Percentiles rank a stretch among this genome's conserved stretches.
Evolutionary conservation across 2,329 filamentous ascomycete genomes (phyloP).

Genomic region (Raffaelea albimanens): DNA sequence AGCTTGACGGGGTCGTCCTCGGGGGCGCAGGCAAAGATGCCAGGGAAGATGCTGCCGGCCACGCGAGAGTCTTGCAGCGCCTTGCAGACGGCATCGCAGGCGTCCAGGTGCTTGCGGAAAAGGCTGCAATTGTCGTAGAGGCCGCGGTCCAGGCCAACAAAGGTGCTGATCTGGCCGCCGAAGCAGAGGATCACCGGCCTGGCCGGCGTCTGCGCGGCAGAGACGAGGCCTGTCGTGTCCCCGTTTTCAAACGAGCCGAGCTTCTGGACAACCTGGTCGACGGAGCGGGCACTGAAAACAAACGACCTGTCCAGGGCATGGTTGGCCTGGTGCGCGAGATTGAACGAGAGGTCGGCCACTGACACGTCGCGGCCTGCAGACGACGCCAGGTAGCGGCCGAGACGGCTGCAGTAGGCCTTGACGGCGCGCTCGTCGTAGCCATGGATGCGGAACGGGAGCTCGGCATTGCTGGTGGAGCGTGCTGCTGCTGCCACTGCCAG

Average conservation of each 20-base stretch:
- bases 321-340: too few relatives aligned
- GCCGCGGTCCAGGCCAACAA: conserved; percentile 19
- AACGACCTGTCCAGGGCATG: not conserved
- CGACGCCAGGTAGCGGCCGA: too few relatives aligned
- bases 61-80: not conserved
- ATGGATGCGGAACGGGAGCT: not conserved
- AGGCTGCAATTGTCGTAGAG: conserved; percentile 18
- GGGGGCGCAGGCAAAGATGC: conserved; percentile 19
- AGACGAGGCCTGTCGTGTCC: too few relatives aligned
- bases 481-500: not conserved
- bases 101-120: conserved; percentile 12
- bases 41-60: conserved; percentile 18
- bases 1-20: conserved; percentile 19
- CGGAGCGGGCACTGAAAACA: not conserved
- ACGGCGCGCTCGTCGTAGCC: not conserved
- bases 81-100: not conserved
- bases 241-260: too few relatives aligned
- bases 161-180: conserved; percentile 21
- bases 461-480: not conserved
- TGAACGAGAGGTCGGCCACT: too few relatives aligned
- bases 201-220: too few relatives aligned
- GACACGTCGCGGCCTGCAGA: too few relatives aligned
- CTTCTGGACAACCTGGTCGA: not conserved
- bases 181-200: conserved; percentile 26
- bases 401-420: too few relatives aligned